Conservation (phyloP, 306 rosid species). For the Datisca glomerata region DNA sequence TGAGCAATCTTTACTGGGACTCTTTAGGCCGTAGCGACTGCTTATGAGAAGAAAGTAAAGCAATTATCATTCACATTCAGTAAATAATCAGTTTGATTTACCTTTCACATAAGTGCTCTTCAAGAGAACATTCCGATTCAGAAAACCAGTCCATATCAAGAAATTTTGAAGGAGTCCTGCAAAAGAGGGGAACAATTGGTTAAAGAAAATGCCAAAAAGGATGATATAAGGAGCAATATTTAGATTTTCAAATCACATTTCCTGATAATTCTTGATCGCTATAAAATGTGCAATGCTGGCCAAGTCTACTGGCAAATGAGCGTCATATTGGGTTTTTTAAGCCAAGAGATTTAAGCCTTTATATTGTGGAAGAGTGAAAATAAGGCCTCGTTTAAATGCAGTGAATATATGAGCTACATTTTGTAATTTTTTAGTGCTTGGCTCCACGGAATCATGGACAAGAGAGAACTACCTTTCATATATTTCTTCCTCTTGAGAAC, state of each 20-base stretch:
- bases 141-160: conserved; percentile 62
- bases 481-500: conserved; percentile 7
- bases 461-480: conserved; percentile 30
- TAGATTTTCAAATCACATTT: too few species aligned
- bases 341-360: too few species aligned
- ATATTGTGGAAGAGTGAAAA: too few species aligned
- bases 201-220: background rate
- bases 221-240: background rate
- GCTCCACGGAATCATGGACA: too few species aligned
- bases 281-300: too few species aligned
- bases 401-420: background rate
- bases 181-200: background rate
- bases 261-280: too few species aligned
- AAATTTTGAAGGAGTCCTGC: conserved; percentile 50
- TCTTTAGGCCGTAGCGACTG: too few species aligned
- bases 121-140: conserved; percentile 65
- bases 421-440: background rate
- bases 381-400: too few species aligned
- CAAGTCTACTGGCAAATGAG: too few species aligned
- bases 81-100: too few species aligned
- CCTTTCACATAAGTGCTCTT: conserved; percentile 61
- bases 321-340: too few species aligned
- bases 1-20: too few species aligned
- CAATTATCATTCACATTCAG: background rate
- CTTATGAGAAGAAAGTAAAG: background rate